Conservation (phyloP, 164 flowering plant species). For the Cinnamomum chago region DNA sequence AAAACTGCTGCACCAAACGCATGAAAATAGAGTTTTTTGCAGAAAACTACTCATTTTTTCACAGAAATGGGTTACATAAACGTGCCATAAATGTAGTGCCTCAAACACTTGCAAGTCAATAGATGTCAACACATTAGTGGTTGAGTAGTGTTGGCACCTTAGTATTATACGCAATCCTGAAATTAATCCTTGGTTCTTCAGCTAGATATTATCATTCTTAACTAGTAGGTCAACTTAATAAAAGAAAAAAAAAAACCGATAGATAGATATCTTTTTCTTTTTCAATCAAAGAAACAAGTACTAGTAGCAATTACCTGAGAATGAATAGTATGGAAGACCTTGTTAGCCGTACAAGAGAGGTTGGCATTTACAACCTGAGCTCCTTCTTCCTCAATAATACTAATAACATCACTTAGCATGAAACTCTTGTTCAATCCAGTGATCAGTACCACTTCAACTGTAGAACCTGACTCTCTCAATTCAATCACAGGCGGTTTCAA, state of each 20-base stretch:
- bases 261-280: neutral
- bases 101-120: neutral
- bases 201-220: too few relatives aligned
- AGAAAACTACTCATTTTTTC: too few relatives aligned
- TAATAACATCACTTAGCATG: conserved; percentile 35
- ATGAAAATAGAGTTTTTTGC: too few relatives aligned
- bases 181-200: too few relatives aligned
- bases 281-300: neutral
- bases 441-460: conserved; percentile 38
- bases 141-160: too few relatives aligned
- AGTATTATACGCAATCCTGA: too few relatives aligned
- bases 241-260: too few relatives aligned
- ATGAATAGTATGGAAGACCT: conserved; percentile 37
- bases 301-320: conserved; percentile 30
- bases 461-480: conserved; percentile 36
- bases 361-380: conserved; percentile 42
- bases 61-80: too few relatives aligned
- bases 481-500: conserved; percentile 33
- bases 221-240: too few relatives aligned
- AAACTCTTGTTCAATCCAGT: conserved; percentile 33
- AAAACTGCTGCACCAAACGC: too few relatives aligned
- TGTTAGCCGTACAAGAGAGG: conserved; percentile 26
- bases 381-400: conserved; percentile 45
- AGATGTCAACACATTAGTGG: too few relatives aligned
- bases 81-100: neutral